These are phyloP conservation scores for Oryza meridionalis DNA, from an alignment of 176 grass and related monocot species.

Conservation along the genomic window DNA sequence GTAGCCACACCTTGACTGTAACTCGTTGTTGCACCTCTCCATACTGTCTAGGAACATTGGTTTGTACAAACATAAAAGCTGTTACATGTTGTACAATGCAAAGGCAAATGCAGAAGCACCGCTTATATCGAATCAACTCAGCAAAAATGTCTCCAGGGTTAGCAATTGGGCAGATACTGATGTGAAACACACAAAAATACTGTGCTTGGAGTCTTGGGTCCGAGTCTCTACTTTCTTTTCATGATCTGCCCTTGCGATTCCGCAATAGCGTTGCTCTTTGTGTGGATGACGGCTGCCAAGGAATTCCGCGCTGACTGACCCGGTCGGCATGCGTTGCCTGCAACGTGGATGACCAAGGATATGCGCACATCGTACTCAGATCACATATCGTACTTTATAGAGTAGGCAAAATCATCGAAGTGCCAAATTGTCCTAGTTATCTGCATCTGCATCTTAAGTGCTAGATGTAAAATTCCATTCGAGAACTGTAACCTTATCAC, in stretches of 20 bases:
- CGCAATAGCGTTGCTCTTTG: not conserved
- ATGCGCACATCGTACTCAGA: not conserved
- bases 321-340: not conserved
- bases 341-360: not conserved
- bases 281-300: not conserved
- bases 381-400: not conserved
- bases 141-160: not conserved
- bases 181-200: not conserved
- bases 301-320: not conserved
- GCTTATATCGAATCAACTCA: constrained; percentile 14
- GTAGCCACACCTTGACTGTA: constrained; percentile 30
- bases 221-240: not conserved
- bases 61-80: constrained; percentile 33
- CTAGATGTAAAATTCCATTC: not conserved
- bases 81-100: constrained; percentile 38
- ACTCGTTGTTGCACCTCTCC: constrained; percentile 9
- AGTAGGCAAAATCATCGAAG: not conserved
- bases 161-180: not conserved
- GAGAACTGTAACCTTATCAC: not conserved
- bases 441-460: not conserved
- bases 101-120: not conserved
- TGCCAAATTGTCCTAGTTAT: not conserved
- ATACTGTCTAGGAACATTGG: constrained; percentile 30
- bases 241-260: not conserved
- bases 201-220: not conserved